A percentile compares a stretch with the other conserved stretches of the same genome.
Conservation (phyloP, 352 stramenopile genomes). For the Phytophthora ohioensis region DNA sequence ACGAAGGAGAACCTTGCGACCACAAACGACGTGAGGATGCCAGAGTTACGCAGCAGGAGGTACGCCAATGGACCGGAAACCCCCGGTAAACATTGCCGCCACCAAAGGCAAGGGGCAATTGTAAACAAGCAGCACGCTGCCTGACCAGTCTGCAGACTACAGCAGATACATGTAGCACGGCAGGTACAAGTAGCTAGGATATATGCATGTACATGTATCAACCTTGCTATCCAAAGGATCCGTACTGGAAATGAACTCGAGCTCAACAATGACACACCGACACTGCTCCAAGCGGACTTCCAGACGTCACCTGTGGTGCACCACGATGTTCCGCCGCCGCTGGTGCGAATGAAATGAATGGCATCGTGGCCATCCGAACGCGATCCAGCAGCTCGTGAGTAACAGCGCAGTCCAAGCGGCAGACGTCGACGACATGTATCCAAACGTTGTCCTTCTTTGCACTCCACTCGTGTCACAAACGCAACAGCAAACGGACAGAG, state of each 20-base stretch:
- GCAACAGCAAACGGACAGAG: constrained; percentile 1
- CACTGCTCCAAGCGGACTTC: not conserved
- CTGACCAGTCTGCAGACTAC: not conserved
- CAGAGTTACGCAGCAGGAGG: too few species aligned
- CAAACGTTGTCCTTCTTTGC: constrained; percentile 27
- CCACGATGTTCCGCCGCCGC: constrained; percentile 7
- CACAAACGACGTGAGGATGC: too few species aligned
- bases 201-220: too few species aligned
- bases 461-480: constrained; percentile 5
- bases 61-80: not conserved
- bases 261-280: not conserved
- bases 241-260: not conserved
- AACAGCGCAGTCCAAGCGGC: constrained; percentile 11
- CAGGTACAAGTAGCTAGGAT: too few species aligned
- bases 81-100: constrained; percentile 8
- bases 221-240: not conserved
- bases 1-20: too few species aligned
- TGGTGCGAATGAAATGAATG: not conserved
- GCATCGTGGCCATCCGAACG: constrained; percentile 23
- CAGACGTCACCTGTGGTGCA: not conserved
- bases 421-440: constrained; percentile 34
- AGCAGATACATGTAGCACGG: not conserved
- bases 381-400: constrained; percentile 24
- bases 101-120: not conserved
- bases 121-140: not conserved